Percentiles rank a stretch among this genome's conserved stretches.
These are phyloP conservation scores for Tinospora cordifolia DNA, from an alignment of 164 flowering plant species.

Conservation along the genomic window DNA sequence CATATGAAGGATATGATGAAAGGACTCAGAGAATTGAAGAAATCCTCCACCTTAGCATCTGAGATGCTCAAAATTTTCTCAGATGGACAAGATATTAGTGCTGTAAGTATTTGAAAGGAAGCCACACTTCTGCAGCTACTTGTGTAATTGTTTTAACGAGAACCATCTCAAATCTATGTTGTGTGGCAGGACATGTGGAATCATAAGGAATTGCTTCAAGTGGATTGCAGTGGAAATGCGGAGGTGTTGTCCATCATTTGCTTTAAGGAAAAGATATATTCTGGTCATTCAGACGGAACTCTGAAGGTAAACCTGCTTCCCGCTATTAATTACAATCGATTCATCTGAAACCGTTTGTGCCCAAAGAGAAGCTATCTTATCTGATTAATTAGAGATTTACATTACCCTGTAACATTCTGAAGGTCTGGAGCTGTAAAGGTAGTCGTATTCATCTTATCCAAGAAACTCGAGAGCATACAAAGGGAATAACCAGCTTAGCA, in stretches of 20 bases:
- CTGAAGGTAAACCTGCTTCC: conserved; percentile 45
- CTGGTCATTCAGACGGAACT: conserved; percentile 82
- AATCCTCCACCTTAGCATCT: conserved; percentile 46
- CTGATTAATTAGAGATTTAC: not conserved
- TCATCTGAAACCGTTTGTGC: not conserved
- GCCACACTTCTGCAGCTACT: not conserved
- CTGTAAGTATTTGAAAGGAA: conserved; percentile 34
- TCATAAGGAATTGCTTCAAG: conserved; percentile 58
- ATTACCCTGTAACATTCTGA: conserved; percentile 8
- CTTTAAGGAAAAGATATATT: conserved; percentile 55
- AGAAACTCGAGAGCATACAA: conserved; percentile 59
- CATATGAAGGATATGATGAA: conserved; percentile 54
- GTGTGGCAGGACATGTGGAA: conserved; percentile 53
- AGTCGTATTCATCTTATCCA: conserved; percentile 47
- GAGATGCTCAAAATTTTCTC: conserved; percentile 56
- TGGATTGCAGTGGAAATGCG: conserved; percentile 59
- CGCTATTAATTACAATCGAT: not conserved
- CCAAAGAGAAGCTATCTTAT: not conserved
- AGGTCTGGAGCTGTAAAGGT: conserved; percentile 68
- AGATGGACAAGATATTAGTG: conserved; percentile 45
- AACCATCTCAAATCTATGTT: not conserved
- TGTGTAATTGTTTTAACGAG: conserved; percentile 4
- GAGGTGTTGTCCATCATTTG: conserved; percentile 52
- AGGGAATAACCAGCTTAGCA: conserved; percentile 63
- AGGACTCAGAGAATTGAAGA: conserved; percentile 61